These are phyloP conservation scores for maize (Zea mays) DNA, from an alignment of 176 grass and related monocot genomes.

Conservation along the genomic window Zm-B73-REFERENCE-NAM-5.0 NC_050103.1:173435001-173435500, in stretches of 20 bases:
- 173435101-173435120: too few species aligned
- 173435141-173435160: neutral
- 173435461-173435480: too few species aligned
- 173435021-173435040: too few species aligned
- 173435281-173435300: neutral
- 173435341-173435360: neutral
- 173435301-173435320: conserved; percentile 9
- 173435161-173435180: conserved; percentile 2
- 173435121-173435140: neutral
- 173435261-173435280: neutral
- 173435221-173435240: neutral
- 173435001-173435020: too few species aligned
- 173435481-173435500: too few species aligned
- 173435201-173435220: neutral
- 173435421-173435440: too few species aligned
- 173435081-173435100: neutral
- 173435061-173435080: too few species aligned
- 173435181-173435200: neutral
- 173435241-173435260: conserved; percentile 14
- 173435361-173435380: too few species aligned
- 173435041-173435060: too few species aligned
- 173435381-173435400: too few species aligned
- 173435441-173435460: too few species aligned
- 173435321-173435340: neutral
- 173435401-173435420: too few species aligned